Percentiles rank a stretch among this genome's conserved stretches.
phyloP scores from a whole-genome alignment of 257 asterid genomes.

The Nyctanthes arbortristis region DNA sequence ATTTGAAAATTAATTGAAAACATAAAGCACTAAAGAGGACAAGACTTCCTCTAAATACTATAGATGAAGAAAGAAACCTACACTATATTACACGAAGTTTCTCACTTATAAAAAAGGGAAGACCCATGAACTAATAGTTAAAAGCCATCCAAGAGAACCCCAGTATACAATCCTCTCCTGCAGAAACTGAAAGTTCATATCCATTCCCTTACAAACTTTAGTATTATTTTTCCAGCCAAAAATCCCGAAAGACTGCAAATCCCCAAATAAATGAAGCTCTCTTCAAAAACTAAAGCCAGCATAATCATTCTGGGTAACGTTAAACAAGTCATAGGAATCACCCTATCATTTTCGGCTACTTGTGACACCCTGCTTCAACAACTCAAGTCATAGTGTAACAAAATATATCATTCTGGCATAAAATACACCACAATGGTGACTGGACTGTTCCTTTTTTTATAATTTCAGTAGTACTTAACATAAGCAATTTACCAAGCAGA shows the following conservation, averaged over 20 bases:
- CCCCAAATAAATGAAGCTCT: too few relatives aligned
- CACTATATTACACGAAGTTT: not conserved
- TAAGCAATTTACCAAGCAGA: not conserved
- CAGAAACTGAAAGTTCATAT: too few relatives aligned
- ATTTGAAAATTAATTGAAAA: not conserved
- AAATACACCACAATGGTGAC: not conserved
- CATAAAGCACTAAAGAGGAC: not conserved
- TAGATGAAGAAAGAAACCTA: not conserved
- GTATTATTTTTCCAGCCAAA: too few relatives aligned
- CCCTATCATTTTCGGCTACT: not conserved
- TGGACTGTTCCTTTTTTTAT: not conserved
- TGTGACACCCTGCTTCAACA: not conserved
- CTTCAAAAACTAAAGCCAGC: too few relatives aligned
- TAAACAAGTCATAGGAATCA: too few relatives aligned
- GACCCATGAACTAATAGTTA: not conserved
- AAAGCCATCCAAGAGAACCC: not conserved
- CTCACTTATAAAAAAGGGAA: not conserved
- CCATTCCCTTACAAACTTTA: too few relatives aligned
- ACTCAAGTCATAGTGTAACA: not conserved
- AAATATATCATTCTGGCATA: slow-evolving; percentile 1
- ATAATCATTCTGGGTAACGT: too few relatives aligned
- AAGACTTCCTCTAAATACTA: not conserved
- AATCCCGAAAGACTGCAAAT: too few relatives aligned
- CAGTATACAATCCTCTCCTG: not conserved
- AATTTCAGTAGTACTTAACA: not conserved